Conservation (phyloP, 2,329 filamentous ascomycete species). For the Davidsoniella virescens region DNA sequence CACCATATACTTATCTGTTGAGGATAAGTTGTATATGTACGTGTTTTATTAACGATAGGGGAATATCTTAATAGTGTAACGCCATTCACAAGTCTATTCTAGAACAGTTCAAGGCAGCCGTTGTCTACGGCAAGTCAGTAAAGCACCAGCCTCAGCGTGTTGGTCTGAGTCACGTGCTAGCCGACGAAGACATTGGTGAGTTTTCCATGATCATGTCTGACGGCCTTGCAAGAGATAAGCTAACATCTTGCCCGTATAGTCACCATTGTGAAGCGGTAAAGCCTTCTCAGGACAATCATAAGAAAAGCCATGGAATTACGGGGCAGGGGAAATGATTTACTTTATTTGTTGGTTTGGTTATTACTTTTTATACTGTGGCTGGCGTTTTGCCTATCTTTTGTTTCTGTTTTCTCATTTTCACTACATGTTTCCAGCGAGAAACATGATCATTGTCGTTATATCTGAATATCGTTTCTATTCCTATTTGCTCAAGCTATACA, state of each 20-base stretch:
- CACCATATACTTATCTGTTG: neutral
- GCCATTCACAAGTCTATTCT: constrained; percentile 91
- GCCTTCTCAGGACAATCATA: neutral
- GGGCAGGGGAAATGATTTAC: too few relatives aligned
- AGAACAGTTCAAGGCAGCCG: constrained; percentile 86
- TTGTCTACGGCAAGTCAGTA: constrained; percentile 94
- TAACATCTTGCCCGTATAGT: constrained; percentile 1
- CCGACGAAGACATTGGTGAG: constrained; percentile 86
- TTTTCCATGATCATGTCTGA: neutral
- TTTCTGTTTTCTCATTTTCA: neutral
- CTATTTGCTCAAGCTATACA: too few relatives aligned
- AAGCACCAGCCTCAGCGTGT: constrained; percentile 98
- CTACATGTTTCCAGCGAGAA: neutral
- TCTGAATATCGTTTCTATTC: neutral
- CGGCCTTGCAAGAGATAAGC: neutral
- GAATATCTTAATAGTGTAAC: constrained; percentile 54
- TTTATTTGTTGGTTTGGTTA: too few relatives aligned
- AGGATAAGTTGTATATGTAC: too few relatives aligned
- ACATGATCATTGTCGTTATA: neutral
- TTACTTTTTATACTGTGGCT: too few relatives aligned
- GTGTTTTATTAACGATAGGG: neutral
- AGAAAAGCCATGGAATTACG: neutral
- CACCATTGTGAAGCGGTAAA: constrained; percentile 13
- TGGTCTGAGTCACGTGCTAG: constrained; percentile 76
- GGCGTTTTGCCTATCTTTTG: too few relatives aligned